Percentiles rank a stretch among this genome's conserved stretches.
These are phyloP conservation scores for Aureobasidium sp. DNA, from an alignment of 2,329 filamentous ascomycete genomes.

Conservation along the genomic window DNA sequence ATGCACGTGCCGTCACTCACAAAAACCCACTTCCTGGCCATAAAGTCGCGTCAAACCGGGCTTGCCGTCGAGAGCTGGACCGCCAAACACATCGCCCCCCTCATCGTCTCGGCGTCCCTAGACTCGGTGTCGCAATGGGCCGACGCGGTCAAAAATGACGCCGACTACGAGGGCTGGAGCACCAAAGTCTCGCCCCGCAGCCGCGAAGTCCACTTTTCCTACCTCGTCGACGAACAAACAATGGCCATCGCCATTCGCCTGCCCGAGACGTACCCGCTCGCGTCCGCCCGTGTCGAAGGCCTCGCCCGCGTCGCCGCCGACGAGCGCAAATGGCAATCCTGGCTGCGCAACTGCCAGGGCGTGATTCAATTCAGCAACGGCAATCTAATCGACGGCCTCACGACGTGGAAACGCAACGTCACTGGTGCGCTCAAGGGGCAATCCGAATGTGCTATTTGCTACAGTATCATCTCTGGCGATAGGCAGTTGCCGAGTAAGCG, in stretches of 20 bases:
- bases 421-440: constrained; percentile 83
- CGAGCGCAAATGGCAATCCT: constrained; percentile 86
- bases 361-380: constrained; percentile 92
- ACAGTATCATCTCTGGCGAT: constrained; percentile 83
- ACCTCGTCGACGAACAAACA: constrained; percentile 78
- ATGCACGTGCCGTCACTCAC: constrained; percentile 69
- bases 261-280: constrained; percentile 73
- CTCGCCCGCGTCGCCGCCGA: constrained; percentile 77
- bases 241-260: constrained; percentile 76
- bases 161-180: constrained; percentile 45
- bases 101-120: constrained; percentile 57
- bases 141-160: constrained; percentile 27
- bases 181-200: constrained; percentile 65
- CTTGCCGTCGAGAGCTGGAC: constrained; percentile 78
- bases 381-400: constrained; percentile 75
- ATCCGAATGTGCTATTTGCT: constrained; percentile 93
- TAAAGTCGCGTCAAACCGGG: constrained; percentile 68
- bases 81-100: constrained; percentile 65
- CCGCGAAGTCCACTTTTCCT: constrained; percentile 72
- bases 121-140: constrained; percentile 62
- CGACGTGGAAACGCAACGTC: constrained; percentile 79
- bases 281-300: constrained; percentile 65
- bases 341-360: constrained; percentile 80
- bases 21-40: constrained; percentile 75
- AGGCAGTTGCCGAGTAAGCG: constrained; percentile 85